Percentiles rank a stretch among this genome's conserved stretches.
Evolutionary conservation across 495 filamentous ascomycete species (phyloP).

Genomic region (Evernia prunastri): DNA sequence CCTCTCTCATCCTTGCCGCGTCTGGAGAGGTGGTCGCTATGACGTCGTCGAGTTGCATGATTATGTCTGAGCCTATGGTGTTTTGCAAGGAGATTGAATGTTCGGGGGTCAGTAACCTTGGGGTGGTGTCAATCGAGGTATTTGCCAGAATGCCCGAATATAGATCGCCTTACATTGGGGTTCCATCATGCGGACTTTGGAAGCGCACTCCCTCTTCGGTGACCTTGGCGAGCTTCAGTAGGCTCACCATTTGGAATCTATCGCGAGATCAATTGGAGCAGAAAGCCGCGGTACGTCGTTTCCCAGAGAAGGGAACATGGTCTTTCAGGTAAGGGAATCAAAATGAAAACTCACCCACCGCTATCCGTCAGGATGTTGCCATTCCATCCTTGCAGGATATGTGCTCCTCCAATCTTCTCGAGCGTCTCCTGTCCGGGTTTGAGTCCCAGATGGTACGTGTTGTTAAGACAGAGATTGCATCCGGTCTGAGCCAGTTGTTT

Average conservation of each 20-base stretch:
- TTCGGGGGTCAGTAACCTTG: slow-evolving; percentile 83
- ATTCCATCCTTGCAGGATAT: slow-evolving; percentile 90
- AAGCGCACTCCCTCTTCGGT: slow-evolving; percentile 96
- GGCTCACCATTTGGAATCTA: slow-evolving; percentile 97
- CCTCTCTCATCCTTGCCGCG: slow-evolving; percentile 75
- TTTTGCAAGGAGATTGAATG: slow-evolving; percentile 96
- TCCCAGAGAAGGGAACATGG: not conserved
- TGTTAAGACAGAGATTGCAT: slow-evolving; percentile 89
- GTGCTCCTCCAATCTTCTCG: slow-evolving; percentile 81
- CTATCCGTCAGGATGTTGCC: slow-evolving; percentile 95
- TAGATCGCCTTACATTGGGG: slow-evolving; percentile 70
- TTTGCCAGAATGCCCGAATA: not conserved
- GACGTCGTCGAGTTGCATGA: slow-evolving; percentile 99
- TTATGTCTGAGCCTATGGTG: slow-evolving; percentile 95
- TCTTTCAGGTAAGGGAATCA: slow-evolving; percentile 13
- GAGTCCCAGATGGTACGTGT: slow-evolving; percentile 93
- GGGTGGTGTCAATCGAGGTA: not conserved
- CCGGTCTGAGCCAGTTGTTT: slow-evolving; percentile 83
- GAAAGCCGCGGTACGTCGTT: not conserved
- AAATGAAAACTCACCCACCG: slow-evolving; percentile 66
- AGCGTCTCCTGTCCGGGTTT: slow-evolving; percentile 88
- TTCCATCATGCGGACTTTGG: slow-evolving; percentile 86
- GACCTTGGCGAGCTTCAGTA: slow-evolving; percentile 86
- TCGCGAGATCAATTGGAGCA: not conserved
- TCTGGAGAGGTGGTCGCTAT: slow-evolving; percentile 93